A percentile compares a stretch with the other conserved stretches of the same genome.
Evolutionary conservation across 805 yeast genomes (phyloP).

Genomic region (Nakazawaea wickerhamii): DNA sequence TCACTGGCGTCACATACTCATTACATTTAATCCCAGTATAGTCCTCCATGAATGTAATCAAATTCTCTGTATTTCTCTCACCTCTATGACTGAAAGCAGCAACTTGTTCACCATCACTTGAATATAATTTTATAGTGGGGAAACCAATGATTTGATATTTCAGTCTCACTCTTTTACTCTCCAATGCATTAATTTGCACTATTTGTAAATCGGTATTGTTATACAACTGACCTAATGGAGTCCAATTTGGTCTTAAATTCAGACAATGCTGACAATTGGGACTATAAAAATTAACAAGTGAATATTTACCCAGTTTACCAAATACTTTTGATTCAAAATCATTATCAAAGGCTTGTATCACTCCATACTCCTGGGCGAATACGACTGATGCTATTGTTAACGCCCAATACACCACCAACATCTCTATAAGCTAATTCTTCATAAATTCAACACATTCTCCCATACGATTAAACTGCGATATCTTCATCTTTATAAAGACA

Average conservation of each 20-base stretch:
- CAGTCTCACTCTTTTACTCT: slow-evolving; percentile 29
- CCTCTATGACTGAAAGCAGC: slow-evolving; percentile 28
- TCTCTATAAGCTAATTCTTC: no score
- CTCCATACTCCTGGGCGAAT: neutral
- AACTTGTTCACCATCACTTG: slow-evolving; percentile 33
- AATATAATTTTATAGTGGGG: slow-evolving; percentile 41
- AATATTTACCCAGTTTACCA: slow-evolving; percentile 25
- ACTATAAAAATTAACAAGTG: slow-evolving; percentile 44
- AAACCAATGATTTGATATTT: slow-evolving; percentile 37
- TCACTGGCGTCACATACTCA: slow-evolving; percentile 23
- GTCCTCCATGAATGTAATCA: slow-evolving; percentile 27
- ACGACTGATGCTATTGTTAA: no score
- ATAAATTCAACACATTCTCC: no score
- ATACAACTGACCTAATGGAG: slow-evolving; percentile 38
- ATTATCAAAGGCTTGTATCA: slow-evolving; percentile 19
- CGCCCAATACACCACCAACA: neutral
- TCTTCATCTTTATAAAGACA: no score
- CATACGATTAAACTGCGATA: no score
- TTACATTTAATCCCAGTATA: slow-evolving; percentile 29
- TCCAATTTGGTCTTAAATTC: slow-evolving; percentile 39
- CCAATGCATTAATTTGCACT: slow-evolving; percentile 29
- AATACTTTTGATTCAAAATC: slow-evolving; percentile 20
- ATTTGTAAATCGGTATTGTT: slow-evolving; percentile 31
- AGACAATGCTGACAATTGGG: slow-evolving; percentile 42
- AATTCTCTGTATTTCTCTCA: slow-evolving; percentile 25